These are phyloP conservation scores for Zopfochytrium polystomum DNA, from an alignment of 371 early-diverging fungal genomes.

Conservation along the genomic window DNA sequence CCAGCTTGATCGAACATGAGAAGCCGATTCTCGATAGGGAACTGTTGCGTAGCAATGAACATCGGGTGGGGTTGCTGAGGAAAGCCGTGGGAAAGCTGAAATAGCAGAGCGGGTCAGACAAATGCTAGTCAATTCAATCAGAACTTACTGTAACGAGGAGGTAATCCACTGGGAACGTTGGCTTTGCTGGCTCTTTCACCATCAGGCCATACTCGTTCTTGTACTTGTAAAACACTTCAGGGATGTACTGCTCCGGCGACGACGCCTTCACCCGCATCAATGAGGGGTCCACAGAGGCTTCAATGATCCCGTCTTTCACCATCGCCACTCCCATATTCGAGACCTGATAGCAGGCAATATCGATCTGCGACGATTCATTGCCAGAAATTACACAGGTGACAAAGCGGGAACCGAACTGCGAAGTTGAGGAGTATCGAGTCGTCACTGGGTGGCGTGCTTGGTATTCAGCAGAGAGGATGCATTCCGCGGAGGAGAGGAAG, in stretches of 20 bases:
- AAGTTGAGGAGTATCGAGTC: slow-evolving; percentile 68
- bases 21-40: slow-evolving; percentile 80
- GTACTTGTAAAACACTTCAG: slow-evolving; percentile 93
- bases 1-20: too few species aligned
- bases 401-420: slow-evolving; percentile 87
- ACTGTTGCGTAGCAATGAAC: slow-evolving; percentile 60
- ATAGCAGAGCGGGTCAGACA: not conserved
- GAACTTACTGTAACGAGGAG: slow-evolving; percentile 83
- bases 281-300: slow-evolving; percentile 83
- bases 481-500: slow-evolving; percentile 92
- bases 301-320: slow-evolving; percentile 87
- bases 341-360: slow-evolving; percentile 87
- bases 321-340: slow-evolving; percentile 90
- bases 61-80: slow-evolving; percentile 76
- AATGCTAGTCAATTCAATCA: slow-evolving; percentile 2
- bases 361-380: slow-evolving; percentile 77
- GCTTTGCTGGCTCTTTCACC: slow-evolving; percentile 78
- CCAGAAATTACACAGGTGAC: slow-evolving; percentile 82
- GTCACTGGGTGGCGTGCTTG: slow-evolving; percentile 76
- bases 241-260: slow-evolving; percentile 78
- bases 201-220: slow-evolving; percentile 88
- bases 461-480: slow-evolving; percentile 84
- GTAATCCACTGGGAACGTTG: slow-evolving; percentile 95
- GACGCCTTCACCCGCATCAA: slow-evolving; percentile 84
- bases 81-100: slow-evolving; percentile 89